Evolutionary conservation across 345 rosid species (phyloP).

Genomic region (Eucalyptus regnans): DNA sequence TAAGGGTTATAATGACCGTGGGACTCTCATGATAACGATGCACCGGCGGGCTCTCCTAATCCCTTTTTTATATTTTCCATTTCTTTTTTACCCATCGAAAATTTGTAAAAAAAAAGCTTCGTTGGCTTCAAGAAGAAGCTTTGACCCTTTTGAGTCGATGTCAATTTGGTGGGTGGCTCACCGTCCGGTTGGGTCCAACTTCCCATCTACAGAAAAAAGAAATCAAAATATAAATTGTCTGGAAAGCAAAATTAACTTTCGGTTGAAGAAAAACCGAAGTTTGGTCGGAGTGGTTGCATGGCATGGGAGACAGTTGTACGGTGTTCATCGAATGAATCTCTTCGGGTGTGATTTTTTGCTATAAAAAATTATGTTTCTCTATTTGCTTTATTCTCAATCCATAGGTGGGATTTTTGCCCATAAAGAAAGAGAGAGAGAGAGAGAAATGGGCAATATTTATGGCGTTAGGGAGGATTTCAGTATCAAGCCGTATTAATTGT

Average conservation of each 20-base stretch:
- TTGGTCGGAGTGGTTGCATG: background rate
- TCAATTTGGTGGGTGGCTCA: background rate
- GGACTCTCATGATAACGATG: rapidly evolving
- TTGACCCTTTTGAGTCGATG: background rate
- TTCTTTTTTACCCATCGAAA: rapidly evolving
- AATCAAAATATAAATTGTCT: background rate
- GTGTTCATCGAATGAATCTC: rapidly evolving
- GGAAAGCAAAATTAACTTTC: background rate
- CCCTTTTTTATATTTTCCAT: no score
- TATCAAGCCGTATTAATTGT: background rate
- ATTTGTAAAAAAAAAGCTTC: background rate
- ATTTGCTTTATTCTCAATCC: background rate
- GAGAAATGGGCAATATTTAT: no score
- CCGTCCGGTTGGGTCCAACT: background rate
- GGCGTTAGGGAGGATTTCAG: no score
- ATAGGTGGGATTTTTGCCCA: background rate
- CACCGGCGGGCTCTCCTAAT: rapidly evolving
- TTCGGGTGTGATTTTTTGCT: background rate
- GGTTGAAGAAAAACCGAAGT: background rate
- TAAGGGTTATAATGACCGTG: no score
- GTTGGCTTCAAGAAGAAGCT: background rate
- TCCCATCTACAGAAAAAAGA: background rate
- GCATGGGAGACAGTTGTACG: background rate
- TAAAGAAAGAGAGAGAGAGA: background rate
- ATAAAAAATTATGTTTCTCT: background rate